Conservation (phyloP, 257 asterid species). For the Capsicum rhomboideum region DNA sequence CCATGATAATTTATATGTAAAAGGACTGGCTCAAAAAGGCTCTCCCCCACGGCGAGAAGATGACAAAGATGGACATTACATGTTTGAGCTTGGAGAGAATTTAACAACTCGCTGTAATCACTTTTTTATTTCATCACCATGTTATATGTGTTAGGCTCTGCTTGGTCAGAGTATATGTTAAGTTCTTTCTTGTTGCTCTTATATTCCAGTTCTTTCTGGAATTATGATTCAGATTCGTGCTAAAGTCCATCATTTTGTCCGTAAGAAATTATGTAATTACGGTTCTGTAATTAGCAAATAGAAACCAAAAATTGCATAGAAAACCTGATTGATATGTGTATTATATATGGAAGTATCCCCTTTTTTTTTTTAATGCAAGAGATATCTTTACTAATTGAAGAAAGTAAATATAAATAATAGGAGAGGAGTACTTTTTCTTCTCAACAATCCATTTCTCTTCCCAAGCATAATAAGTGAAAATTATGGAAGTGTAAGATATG, state of each 20-base stretch:
- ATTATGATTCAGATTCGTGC: not conserved
- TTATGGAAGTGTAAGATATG: not conserved
- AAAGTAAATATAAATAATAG: not conserved
- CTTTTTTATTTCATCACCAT: conserved; percentile 11
- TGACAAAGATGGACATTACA: conserved; percentile 54
- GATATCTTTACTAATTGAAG: not conserved
- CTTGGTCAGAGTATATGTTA: not conserved
- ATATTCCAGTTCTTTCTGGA: not conserved
- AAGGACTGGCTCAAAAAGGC: conserved; percentile 45
- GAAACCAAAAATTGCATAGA: not conserved
- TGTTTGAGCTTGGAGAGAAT: conserved; percentile 56
- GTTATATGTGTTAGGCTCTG: conserved; percentile 8
- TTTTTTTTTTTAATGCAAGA: not conserved
- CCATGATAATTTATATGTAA: conserved; percentile 27
- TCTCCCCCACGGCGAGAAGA: conserved; percentile 56
- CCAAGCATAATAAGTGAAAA: not conserved
- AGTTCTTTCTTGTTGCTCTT: conserved; percentile 2
- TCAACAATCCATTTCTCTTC: not conserved
- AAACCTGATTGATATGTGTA: not conserved
- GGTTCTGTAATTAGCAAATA: not conserved
- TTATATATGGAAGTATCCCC: not conserved
- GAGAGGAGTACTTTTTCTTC: not conserved
- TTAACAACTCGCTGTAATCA: conserved; percentile 54
- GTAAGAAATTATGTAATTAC: not conserved
- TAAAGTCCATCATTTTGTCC: not conserved